Percentiles rank a stretch among this genome's conserved stretches.
These are phyloP conservation scores for Citrullus colocynthis DNA, from an alignment of 306 rosid species.

Conservation along the genomic window DNA sequence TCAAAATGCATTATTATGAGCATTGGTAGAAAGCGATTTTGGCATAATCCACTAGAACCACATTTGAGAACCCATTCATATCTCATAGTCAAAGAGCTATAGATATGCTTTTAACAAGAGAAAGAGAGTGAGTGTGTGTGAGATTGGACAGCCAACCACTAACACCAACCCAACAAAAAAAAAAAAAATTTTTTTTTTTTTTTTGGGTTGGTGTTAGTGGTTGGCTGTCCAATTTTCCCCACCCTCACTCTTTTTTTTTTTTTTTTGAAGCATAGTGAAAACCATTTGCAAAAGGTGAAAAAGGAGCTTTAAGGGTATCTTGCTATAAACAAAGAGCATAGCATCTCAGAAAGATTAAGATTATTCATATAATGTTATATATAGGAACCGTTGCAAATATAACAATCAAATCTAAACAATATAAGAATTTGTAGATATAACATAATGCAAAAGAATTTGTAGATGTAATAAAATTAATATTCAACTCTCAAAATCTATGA, in stretches of 20 bases:
- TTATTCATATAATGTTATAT: background rate
- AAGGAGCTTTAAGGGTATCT: background rate
- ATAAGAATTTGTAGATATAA: too few relatives aligned
- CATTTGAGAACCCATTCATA: background rate
- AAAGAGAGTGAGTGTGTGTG: background rate
- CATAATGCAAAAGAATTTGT: too few relatives aligned
- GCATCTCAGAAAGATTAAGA: background rate
- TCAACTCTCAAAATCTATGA: too few relatives aligned
- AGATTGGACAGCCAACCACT: conserved; percentile 8
- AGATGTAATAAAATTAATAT: too few relatives aligned
- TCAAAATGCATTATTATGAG: background rate
- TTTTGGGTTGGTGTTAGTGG: too few relatives aligned
- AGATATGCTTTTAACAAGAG: background rate
- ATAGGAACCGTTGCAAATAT: too few relatives aligned
- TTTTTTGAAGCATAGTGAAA: background rate
- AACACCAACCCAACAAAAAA: background rate
- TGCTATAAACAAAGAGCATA: background rate
- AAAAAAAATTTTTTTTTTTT: background rate
- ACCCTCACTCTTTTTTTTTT: background rate
- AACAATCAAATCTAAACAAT: too few relatives aligned
- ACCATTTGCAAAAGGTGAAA: conserved; percentile 24
- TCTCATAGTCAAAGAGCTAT: background rate
- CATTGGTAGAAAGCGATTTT: background rate
- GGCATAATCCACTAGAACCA: background rate
- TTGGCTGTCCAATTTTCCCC: too few relatives aligned